These are phyloP conservation scores for Saturnispora halmiae DNA, from an alignment of 805 yeast genomes.

Conservation along the genomic window DNA sequence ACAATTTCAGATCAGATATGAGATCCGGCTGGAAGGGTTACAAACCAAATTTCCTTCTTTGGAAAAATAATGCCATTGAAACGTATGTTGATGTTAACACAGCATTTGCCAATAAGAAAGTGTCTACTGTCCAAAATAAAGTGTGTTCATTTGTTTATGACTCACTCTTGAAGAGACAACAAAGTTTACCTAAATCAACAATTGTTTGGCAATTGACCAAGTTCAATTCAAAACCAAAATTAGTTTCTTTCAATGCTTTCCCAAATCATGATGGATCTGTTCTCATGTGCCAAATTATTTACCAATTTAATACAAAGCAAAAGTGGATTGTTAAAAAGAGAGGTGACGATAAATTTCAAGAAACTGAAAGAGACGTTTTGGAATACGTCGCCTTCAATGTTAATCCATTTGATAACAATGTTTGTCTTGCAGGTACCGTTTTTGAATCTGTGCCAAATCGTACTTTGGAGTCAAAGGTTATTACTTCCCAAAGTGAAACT, in stretches of 20 bases:
- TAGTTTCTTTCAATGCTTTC: conserved; percentile 56
- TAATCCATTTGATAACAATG: conserved; percentile 49
- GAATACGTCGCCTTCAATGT: conserved; percentile 56
- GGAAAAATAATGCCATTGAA: conserved; percentile 84
- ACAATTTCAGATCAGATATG: conserved; percentile 32
- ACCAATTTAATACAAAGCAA: conserved; percentile 56
- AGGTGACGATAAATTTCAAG: conserved; percentile 36
- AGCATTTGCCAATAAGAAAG: conserved; percentile 58
- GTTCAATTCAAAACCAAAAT: conserved; percentile 62
- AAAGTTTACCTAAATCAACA: conserved; percentile 46
- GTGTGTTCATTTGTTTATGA: conserved; percentile 57
- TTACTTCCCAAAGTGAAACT: conserved; percentile 24
- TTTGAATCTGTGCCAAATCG: conserved; percentile 48
- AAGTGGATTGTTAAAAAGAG: conserved; percentile 39
- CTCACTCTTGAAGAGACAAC: conserved; percentile 44
- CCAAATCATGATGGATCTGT: conserved; percentile 33
- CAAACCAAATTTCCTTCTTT: conserved; percentile 59
- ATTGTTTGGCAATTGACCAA: conserved; percentile 72
- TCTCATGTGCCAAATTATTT: conserved; percentile 41
- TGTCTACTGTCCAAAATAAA: conserved; percentile 36
- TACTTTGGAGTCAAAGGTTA: conserved; percentile 23
- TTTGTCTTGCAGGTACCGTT: conserved; percentile 54
- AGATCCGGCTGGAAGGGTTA: conserved; percentile 27
- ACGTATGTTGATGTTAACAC: conserved; percentile 68
- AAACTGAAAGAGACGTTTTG: conserved; percentile 42